Percentiles rank a stretch among this genome's conserved stretches.
Conservation (phyloP, 495 filamentous ascomycete genomes). For the Chaetomium tenue region DNA sequence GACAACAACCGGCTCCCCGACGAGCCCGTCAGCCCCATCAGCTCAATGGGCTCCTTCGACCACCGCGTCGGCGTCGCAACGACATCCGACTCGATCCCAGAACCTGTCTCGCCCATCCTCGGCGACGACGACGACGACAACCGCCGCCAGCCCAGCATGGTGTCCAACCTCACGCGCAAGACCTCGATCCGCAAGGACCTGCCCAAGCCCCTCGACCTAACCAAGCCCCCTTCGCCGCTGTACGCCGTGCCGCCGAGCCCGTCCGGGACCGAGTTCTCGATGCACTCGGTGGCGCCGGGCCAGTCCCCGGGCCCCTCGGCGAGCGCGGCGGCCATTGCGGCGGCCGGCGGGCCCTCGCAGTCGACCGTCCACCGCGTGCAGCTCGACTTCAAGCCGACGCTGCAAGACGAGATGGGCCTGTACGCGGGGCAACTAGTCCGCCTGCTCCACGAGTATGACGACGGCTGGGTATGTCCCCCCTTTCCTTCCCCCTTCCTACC, state of each 20-base stretch:
- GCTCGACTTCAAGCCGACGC: constrained; percentile 88
- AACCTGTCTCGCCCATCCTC: constrained; percentile 33
- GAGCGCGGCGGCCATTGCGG: constrained; percentile 53
- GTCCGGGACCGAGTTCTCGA: constrained; percentile 58
- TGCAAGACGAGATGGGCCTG: constrained; percentile 87
- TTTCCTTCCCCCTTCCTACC: background rate
- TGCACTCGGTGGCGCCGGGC: constrained; percentile 51
- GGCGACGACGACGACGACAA: constrained; percentile 34
- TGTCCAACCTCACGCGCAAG: constrained; percentile 44
- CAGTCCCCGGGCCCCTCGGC: constrained; percentile 44
- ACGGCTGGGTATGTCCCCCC: constrained; percentile 78
- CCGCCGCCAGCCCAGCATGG: constrained; percentile 4
- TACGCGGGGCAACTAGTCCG: constrained; percentile 77
- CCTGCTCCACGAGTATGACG: constrained; percentile 93
- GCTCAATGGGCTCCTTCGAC: constrained; percentile 44
- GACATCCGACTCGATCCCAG: constrained; percentile 33
- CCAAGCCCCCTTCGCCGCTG: constrained; percentile 37
- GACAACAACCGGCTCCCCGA: constrained; percentile 43
- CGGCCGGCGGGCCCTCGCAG: constrained; percentile 56
- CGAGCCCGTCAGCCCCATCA: constrained; percentile 32
- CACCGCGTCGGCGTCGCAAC: constrained; percentile 35
- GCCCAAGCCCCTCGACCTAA: constrained; percentile 51
- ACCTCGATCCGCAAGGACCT: constrained; percentile 46
- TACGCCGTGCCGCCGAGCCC: constrained; percentile 53
- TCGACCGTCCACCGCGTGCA: constrained; percentile 81